Conservation (phyloP, 176 grass and related monocot species). For the Oryza glumipatula region DNA sequence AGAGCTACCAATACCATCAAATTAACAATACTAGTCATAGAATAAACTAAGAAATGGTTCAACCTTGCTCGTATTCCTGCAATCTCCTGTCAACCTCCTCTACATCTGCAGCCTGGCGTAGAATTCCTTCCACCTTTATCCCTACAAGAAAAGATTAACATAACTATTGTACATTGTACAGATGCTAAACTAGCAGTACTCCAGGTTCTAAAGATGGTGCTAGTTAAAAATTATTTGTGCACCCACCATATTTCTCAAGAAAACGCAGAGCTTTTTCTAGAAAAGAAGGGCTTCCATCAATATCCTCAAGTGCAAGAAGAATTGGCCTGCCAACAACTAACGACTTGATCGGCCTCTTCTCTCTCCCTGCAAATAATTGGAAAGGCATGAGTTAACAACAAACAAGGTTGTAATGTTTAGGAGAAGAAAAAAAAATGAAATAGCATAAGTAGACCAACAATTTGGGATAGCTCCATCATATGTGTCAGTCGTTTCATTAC, state of each 20-base stretch:
- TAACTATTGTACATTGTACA: constrained; percentile 33
- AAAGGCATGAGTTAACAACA: constrained; percentile 25
- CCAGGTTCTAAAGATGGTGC: constrained; percentile 20
- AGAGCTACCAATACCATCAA: constrained; percentile 22
- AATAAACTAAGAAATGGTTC: constrained; percentile 34
- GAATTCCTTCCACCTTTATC: constrained; percentile 93
- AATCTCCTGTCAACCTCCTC: constrained; percentile 94
- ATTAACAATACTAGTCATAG: constrained; percentile 34
- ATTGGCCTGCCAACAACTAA: constrained; percentile 96
- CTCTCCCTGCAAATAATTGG: constrained; percentile 77
- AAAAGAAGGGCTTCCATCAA: constrained; percentile 96
- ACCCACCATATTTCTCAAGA: constrained; percentile 95
- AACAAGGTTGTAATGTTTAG: constrained; percentile 24
- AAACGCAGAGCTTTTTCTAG: constrained; percentile 93
- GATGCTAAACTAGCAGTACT: constrained; percentile 32
- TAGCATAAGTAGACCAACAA: constrained; percentile 60
- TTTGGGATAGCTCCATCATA: constrained; percentile 84
- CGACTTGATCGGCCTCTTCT: constrained; percentile 90
- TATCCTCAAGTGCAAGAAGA: constrained; percentile 96
- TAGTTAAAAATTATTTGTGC: constrained; percentile 28
- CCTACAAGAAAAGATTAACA: constrained; percentile 62
- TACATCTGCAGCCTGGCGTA: constrained; percentile 96
- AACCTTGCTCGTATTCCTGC: constrained; percentile 98
- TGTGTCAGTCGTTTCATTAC: constrained; percentile 79
- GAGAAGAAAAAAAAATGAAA: constrained; percentile 30